Evolutionary conservation across 805 yeast species (phyloP).

Genomic region (Suhomyces vadensis): DNA sequence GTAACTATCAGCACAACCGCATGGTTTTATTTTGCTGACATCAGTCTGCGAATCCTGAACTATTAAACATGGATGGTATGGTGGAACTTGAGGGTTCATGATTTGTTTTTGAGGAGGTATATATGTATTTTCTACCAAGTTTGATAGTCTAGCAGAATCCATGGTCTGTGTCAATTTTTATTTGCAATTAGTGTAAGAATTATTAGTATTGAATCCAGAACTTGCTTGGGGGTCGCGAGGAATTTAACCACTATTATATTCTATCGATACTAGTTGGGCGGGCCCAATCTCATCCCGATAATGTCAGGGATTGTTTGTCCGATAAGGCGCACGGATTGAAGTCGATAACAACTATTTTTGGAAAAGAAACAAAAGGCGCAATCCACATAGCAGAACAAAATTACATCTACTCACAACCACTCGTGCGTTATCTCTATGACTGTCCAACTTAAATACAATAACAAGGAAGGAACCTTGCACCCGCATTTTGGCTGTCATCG

Average conservation of each 20-base stretch:
- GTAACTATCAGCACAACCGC: constrained; percentile 44
- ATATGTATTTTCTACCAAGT: constrained; percentile 44
- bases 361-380: not conserved
- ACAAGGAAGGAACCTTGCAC: not conserved
- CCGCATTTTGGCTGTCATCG: not conserved
- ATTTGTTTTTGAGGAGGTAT: constrained; percentile 41
- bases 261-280: no score
- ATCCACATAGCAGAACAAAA: not conserved
- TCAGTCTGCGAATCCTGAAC: constrained; percentile 59
- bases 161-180: no score
- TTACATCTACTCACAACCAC: not conserved
- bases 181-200: no score
- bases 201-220: no score
- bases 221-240: no score
- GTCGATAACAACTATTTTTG: not conserved
- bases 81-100: constrained; percentile 36
- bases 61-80: constrained; percentile 57
- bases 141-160: constrained; percentile 44
- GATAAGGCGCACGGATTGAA: not conserved
- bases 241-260: not conserved
- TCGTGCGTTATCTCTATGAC: not conserved
- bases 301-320: not conserved
- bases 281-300: not conserved
- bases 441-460: no score
- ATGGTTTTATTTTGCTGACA: constrained; percentile 35